phyloP scores from a whole-genome alignment of 2,329 filamentous ascomycete species.

The Herpotrichia juniperi region DNA sequence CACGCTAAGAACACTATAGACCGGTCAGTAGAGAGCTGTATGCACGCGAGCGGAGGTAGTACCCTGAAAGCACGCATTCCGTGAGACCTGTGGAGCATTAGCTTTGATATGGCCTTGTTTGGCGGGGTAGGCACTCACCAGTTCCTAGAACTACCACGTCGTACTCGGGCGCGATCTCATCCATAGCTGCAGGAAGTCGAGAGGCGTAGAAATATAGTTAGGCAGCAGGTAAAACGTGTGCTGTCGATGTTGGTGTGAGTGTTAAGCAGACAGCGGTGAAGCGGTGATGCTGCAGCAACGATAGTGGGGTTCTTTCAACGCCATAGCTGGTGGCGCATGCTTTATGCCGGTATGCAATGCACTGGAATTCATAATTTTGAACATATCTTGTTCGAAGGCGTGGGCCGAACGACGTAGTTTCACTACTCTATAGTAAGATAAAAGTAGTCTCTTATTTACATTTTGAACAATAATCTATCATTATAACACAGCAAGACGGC shows the following conservation, averaged over 20 bases:
- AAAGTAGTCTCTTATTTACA: too few species aligned
- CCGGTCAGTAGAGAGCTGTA: conserved; percentile 18
- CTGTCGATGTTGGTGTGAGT: not conserved
- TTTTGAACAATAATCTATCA: too few species aligned
- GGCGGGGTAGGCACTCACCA: conserved; percentile 67
- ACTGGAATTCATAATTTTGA: not conserved
- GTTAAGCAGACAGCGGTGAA: conserved; percentile 10
- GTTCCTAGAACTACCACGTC: conserved; percentile 99
- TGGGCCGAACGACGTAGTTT: not conserved
- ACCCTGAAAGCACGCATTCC: conserved; percentile 99
- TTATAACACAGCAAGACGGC: too few species aligned
- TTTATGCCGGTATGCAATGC: conserved; percentile 13
- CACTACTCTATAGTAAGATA: too few species aligned
- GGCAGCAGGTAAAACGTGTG: conserved; percentile 3
- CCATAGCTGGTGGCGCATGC: conserved; percentile 24
- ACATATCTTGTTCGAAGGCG: conserved; percentile 10
- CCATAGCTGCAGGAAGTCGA: conserved; percentile 68
- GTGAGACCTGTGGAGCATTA: conserved; percentile 74
- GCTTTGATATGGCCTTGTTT: conserved; percentile 27
- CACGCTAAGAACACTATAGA: conserved; percentile 83
- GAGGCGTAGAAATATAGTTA: conserved; percentile 12
- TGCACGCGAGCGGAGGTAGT: conserved; percentile 38
- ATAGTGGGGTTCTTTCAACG: conserved; percentile 28
- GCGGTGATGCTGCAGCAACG: conserved; percentile 20
- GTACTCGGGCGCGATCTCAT: conserved; percentile 98